Conservation (phyloP, 306 rosid species). For the Betula pendula region DNA sequence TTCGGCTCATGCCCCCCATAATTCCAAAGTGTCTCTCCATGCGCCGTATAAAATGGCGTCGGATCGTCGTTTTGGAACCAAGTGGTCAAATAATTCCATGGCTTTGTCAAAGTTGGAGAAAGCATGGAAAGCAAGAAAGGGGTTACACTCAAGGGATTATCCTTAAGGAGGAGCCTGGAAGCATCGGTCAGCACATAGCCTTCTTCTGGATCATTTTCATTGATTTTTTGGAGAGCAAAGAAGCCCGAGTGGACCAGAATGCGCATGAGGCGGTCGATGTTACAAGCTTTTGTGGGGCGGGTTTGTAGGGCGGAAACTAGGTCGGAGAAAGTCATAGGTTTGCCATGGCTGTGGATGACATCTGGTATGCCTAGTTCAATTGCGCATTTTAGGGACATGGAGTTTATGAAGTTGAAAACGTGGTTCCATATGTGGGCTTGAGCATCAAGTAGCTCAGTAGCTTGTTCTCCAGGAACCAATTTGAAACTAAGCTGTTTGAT, state of each 20-base stretch:
- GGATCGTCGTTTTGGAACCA: constrained; percentile 17
- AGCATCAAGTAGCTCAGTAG: constrained; percentile 19
- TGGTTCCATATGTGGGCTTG: constrained; percentile 29
- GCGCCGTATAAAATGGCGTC: constrained; percentile 14
- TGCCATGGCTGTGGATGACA: no score
- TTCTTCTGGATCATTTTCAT: background rate
- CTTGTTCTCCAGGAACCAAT: background rate
- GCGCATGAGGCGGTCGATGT: no score
- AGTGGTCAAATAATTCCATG: constrained; percentile 13
- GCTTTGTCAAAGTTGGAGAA: background rate
- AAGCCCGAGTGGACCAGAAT: no score
- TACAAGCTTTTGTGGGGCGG: no score
- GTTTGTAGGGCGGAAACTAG: no score
- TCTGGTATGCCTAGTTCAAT: background rate
- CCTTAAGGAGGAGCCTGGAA: constrained; percentile 26
- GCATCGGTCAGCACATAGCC: constrained; percentile 20
- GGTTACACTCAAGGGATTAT: background rate
- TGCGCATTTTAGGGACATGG: constrained; percentile 43
- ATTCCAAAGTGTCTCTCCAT: constrained; percentile 25
- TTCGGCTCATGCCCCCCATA: background rate
- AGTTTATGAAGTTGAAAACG: constrained; percentile 1
- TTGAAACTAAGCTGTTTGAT: background rate
- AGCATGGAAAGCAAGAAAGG: constrained; percentile 5
- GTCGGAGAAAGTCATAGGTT: no score
- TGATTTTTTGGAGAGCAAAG: background rate